phyloP scores from a whole-genome alignment of 2,329 filamentous ascomycete species.

The Dichotomopilus funicola region DNA sequence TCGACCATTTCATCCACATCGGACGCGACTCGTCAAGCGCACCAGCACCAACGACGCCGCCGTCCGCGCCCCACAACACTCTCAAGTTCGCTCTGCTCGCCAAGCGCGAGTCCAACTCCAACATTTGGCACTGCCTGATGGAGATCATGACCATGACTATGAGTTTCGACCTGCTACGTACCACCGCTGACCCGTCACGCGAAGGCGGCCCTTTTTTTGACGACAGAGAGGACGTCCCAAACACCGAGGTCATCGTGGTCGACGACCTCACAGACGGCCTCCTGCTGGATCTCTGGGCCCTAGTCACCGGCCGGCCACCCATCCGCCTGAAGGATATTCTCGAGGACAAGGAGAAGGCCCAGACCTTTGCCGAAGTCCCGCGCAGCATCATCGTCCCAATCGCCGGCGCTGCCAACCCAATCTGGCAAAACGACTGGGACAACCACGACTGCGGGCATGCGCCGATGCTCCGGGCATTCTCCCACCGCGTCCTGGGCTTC shows the following conservation, averaged over 20 bases:
- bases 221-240: not conserved
- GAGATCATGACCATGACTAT: no score
- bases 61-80: no score
- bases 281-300: slow-evolving; percentile 33
- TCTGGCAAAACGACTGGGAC: slow-evolving; percentile 38
- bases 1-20: no score
- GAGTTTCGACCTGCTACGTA: no score
- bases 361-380: slow-evolving; percentile 11
- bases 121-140: no score
- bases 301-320: slow-evolving; percentile 29
- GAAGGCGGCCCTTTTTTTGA: no score
- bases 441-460: slow-evolving; percentile 28
- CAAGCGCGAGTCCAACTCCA: no score
- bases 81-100: no score
- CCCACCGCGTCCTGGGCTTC: slow-evolving; percentile 27
- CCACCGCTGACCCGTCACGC: no score
- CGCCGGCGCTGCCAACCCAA: slow-evolving; percentile 35
- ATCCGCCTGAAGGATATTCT: slow-evolving; percentile 27
- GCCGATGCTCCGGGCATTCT: slow-evolving; percentile 29
- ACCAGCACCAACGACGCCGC: no score
- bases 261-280: slow-evolving; percentile 31
- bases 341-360: slow-evolving; percentile 1
- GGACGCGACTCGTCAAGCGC: no score
- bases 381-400: slow-evolving; percentile 34
- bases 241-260: slow-evolving; percentile 27